Percentiles rank a stretch among this genome's conserved stretches.
Conservation (phyloP, 1,284 basidiomycete genomes). For the Malassezia vespertilionis region DNA sequence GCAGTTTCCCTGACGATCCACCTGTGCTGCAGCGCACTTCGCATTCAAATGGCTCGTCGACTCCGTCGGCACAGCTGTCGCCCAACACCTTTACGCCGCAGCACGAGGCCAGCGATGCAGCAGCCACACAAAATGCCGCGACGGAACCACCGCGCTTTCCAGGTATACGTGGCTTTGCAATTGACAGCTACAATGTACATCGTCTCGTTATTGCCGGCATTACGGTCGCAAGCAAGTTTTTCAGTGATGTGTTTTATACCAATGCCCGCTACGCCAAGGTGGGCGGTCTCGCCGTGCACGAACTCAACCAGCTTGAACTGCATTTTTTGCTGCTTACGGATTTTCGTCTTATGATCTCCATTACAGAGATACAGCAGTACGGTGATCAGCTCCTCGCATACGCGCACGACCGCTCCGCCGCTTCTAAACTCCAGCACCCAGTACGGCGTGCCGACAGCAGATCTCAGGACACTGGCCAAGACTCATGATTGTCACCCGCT, state of each 20-base stretch:
- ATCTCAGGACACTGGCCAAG: no score
- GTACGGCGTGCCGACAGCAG: no score
- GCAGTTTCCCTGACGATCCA: conserved; percentile 13
- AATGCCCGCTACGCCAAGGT: conserved; percentile 98
- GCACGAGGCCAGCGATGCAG: background rate
- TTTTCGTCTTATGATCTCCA: conserved; percentile 75
- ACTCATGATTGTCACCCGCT: no score
- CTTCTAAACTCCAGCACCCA: conserved; percentile 1
- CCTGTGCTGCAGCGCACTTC: background rate
- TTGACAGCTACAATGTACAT: conserved; percentile 95
- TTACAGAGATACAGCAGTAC: conserved; percentile 86
- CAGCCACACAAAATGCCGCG: no score
- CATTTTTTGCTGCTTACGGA: conserved; percentile 94
- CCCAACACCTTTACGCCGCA: conserved; percentile 2
- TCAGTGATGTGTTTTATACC: conserved; percentile 98
- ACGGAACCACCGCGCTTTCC: conserved; percentile 15
- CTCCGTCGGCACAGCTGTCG: background rate
- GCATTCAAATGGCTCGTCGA: no score
- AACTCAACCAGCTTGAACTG: conserved; percentile 91
- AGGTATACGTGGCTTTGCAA: conserved; percentile 63
- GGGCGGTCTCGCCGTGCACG: conserved; percentile 81
- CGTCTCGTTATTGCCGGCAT: conserved; percentile 91
- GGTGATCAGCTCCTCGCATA: conserved; percentile 70
- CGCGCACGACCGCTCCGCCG: conserved; percentile 15
- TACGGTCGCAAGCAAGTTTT: conserved; percentile 96